Evolutionary conservation across 2,329 filamentous ascomycete species (phyloP), one percentile per base, ranked within the genome.

Genomic region (Xylariaceae sp.): DNA sequence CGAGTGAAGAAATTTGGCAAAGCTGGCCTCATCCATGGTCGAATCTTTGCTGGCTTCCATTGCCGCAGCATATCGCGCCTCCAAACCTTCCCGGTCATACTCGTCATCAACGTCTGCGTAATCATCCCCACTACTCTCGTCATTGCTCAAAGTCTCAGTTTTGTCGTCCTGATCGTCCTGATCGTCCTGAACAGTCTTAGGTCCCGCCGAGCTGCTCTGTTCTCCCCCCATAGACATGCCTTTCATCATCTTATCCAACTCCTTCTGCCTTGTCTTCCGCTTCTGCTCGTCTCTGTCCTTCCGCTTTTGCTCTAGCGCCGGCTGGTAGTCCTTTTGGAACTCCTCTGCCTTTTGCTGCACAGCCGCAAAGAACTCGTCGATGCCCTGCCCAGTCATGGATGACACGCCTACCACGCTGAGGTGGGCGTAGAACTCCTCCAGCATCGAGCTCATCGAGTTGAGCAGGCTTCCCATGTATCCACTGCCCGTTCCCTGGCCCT

Each of bases 361-460:
- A 0, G 92, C 91, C 40, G 84, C 81, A 69, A 99, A 97, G 72
- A 99, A 99, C 21, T 95, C 90, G 54, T 95, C 88, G 30, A 99
- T 83, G 3, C 94, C 95, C 0, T 88, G 86, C 19, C 94, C 94
- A 0, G 92, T 89, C 83, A 96, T 92, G 7, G 91, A 88, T 62
- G 89, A 95, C 12, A 99, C 95, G 0, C 87, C 91, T 0, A 99
- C 92, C 8, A 99, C 89, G 66, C 84, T 95, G 32, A 99, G 76
- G 67, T 97, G 91, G 37, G 89, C 86, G 72, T 99, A 99, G 68
- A 99, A 99, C 70, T 99, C 94, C 66, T 99, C 94, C 32, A 99
- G 77, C 80, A 99, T 90, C 57, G 97, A 76, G 67, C 90, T 96
- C 94, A 99, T 99, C 67, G 90, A 96, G 77, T 96, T 97, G 49